phyloP scores from a whole-genome alignment of 1,139 yeast species.

The Arxiozyma bovina region DNA sequence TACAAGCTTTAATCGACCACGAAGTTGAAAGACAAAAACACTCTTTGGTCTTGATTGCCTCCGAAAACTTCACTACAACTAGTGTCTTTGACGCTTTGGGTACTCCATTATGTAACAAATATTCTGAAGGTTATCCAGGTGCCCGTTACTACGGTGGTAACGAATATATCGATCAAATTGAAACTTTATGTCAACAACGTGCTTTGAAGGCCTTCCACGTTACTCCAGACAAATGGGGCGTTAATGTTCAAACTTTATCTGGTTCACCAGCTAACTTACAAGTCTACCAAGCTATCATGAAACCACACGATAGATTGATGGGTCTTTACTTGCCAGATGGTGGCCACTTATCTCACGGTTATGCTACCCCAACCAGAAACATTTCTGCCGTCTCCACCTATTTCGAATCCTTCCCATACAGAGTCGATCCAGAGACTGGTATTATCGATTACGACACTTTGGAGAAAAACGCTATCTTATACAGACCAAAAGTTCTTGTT shows the following conservation, averaged over 20 bases:
- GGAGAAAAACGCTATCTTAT: constrained; percentile 79
- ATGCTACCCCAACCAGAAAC: constrained; percentile 91
- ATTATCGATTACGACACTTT: constrained; percentile 90
- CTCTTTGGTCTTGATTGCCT: constrained; percentile 88
- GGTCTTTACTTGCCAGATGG: constrained; percentile 97
- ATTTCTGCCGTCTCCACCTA: constrained; percentile 93
- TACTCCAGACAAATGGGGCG: constrained; percentile 88
- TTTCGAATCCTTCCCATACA: constrained; percentile 97
- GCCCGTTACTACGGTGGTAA: constrained; percentile 87
- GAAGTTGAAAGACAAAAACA: constrained; percentile 92
- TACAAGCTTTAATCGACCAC: constrained; percentile 69
- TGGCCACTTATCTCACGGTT: constrained; percentile 96
- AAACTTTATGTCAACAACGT: constrained; percentile 82
- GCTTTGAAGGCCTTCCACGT: constrained; percentile 82
- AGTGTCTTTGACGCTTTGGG: constrained; percentile 96
- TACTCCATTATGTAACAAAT: constrained; percentile 90
- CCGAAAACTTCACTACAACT: constrained; percentile 94
- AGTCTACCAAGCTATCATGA: constrained; percentile 89
- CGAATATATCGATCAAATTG: constrained; percentile 91
- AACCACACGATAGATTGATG: constrained; percentile 93
- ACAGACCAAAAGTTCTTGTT: constrained; percentile 90
- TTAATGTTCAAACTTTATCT: constrained; percentile 89
- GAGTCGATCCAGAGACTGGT: constrained; percentile 86
- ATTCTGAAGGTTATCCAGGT: constrained; percentile 83
- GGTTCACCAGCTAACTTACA: constrained; percentile 98